Evolutionary conservation across 2,329 filamentous ascomycete species (phyloP).

Genomic region (Verticillium isaacii): DNA sequence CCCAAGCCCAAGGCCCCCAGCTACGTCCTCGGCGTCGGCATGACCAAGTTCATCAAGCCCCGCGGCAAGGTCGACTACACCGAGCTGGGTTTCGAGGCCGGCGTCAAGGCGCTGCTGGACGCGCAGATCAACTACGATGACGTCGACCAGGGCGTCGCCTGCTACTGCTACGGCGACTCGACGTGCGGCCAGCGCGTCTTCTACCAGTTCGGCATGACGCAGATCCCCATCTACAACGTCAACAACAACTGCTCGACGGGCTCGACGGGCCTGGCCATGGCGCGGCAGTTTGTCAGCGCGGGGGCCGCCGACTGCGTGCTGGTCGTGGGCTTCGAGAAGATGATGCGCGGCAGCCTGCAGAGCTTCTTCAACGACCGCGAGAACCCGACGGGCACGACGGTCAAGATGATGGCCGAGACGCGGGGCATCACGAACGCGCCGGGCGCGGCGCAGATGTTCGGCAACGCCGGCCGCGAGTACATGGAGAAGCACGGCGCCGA

Average conservation of each 20-base stretch:
- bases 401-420: constrained; percentile 77
- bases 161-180: constrained; percentile 95
- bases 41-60: constrained; percentile 99
- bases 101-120: constrained; percentile 78
- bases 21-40: constrained; percentile 95
- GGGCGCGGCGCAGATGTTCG: constrained; percentile 88
- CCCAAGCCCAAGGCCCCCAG: constrained; percentile 44
- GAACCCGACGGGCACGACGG: constrained; percentile 70
- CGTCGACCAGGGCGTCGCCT: constrained; percentile 91
- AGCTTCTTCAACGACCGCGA: constrained; percentile 79
- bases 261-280: constrained; percentile 86
- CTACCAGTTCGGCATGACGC: constrained; percentile 97
- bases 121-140: constrained; percentile 95
- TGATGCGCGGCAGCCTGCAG: constrained; percentile 87
- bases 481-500: constrained; percentile 89
- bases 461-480: constrained; percentile 89
- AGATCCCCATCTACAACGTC: constrained; percentile 94
- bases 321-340: constrained; percentile 96
- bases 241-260: constrained; percentile 99
- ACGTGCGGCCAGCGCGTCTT: constrained; percentile 96
- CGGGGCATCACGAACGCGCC: constrained; percentile 78
- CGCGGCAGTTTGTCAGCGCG: constrained; percentile 69
- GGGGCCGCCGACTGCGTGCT: constrained; percentile 84
- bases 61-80: constrained; percentile 92
- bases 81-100: constrained; percentile 88